These are phyloP conservation scores for Cucumis melo DNA, from an alignment of 306 rosid genomes.

Conservation along the genomic window DNA sequence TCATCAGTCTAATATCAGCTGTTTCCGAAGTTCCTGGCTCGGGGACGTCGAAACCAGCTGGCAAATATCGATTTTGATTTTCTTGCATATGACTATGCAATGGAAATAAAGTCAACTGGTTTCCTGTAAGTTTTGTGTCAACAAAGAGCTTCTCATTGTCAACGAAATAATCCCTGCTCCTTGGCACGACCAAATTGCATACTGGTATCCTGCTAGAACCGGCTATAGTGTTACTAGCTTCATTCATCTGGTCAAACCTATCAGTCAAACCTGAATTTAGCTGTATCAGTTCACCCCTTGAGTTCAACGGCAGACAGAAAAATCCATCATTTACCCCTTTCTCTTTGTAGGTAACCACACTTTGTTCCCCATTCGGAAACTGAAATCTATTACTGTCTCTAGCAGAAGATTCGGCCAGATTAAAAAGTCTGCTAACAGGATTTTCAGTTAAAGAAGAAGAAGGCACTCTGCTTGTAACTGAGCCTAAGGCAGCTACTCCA, in stretches of 20 bases:
- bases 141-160: conserved; percentile 24
- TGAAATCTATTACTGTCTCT: conserved; percentile 22
- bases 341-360: conserved; percentile 21
- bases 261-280: conserved; percentile 41
- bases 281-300: conserved; percentile 78
- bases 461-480: conserved; percentile 29
- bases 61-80: conserved; percentile 21
- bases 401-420: conserved; percentile 25
- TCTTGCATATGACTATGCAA: conserved; percentile 16
- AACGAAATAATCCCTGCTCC: conserved; percentile 26
- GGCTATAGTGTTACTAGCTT: conserved; percentile 18
- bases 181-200: conserved; percentile 15
- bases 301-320: conserved; percentile 82
- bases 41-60: conserved; percentile 43
- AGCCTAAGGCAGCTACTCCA: conserved; percentile 25
- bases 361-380: conserved; percentile 34
- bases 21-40: conserved; percentile 32
- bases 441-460: conserved; percentile 29
- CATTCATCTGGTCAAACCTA: conserved; percentile 27
- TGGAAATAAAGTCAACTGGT: conserved; percentile 33
- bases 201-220: conserved; percentile 33
- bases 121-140: conserved; percentile 34
- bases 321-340: conserved; percentile 28
- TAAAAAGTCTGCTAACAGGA: conserved; percentile 26
- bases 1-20: conserved; percentile 31